Base-by-base conservation (phyloP, 1,284 basidiomycete genomes). In the Leucocoprinus gongylophorus region DNA sequence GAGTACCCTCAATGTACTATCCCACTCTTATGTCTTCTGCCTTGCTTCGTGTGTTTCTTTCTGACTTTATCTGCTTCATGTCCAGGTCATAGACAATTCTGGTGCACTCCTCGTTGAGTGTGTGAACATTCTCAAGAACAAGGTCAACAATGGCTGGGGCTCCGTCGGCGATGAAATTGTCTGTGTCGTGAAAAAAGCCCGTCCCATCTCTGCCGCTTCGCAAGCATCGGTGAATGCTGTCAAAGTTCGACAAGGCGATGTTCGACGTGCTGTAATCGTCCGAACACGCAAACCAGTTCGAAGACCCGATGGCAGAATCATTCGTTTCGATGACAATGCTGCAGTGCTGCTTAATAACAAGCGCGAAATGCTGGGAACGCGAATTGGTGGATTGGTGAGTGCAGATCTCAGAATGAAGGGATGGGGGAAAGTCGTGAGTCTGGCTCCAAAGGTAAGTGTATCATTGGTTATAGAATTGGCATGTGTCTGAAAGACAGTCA, bases 241-340 rank as follows among this genome's bases (percentile, higher is more conserved):
- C 58, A 93, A 93, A 73, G 92, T 98, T 18, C 83, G 93, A 41
- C 80, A 85, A 55, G 95, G 95, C 37, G 95, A 99, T 65, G 90
- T 99, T 43, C 83, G 94, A 26, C 83, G 94, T 56, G 95, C 97
- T 0, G 88, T 99, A 58, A 89, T 99, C 54, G 95, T 99, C 15
- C 84, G 95, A 46, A 95, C 93, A 12, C 83, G 83, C 61, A 95
- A 94, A 69, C 70, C 83, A 42, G 83, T 88, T 9, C 77, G 81
- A 39, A 73, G 92, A 63, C 87, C 92, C n/a, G 93, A 97, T 67
- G 94, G 93, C 4, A 79, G 90, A 12, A 76, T 81, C 58, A 76
- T 95, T 62, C 81, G 91, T 46, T 99, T 99, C 70, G 97, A 99
- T 71, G 97, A 99, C 76, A 98, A 98, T 64, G 97, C 97, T 0